phyloP scores from a whole-genome alignment of 371 early-diverging fungal genomes.

The Lichtheimia hyalospora region DNA sequence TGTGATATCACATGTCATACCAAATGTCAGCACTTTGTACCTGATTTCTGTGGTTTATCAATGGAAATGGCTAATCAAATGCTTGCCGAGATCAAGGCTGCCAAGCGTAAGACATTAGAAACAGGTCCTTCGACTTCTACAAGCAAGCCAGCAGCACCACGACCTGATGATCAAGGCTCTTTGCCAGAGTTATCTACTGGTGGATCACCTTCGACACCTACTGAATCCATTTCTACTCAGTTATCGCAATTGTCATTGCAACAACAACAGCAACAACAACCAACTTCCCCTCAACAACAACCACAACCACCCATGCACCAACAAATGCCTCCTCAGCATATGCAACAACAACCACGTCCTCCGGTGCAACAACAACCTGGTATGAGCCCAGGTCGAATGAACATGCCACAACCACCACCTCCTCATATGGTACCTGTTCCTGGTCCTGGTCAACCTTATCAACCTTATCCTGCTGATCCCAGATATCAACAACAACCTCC shows the following conservation, averaged over 20 bases:
- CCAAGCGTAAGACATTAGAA: constrained; percentile 44
- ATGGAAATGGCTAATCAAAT: constrained; percentile 86
- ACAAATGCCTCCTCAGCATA: too few species aligned
- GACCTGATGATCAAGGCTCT: constrained; percentile 8
- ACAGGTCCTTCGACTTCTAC: constrained; percentile 12
- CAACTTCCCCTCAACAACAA: not conserved
- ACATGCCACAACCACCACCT: constrained; percentile 19
- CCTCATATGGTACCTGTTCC: constrained; percentile 11
- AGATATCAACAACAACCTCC: constrained; percentile 17
- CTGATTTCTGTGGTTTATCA: constrained; percentile 93
- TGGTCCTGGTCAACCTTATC: constrained; percentile 23
- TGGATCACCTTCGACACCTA: not conserved
- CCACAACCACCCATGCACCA: too few species aligned
- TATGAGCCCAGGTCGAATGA: constrained; percentile 7
- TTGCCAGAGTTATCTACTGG: constrained; percentile 13
- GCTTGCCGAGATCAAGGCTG: constrained; percentile 75
- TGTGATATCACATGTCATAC: constrained; percentile 87
- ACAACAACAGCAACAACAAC: not conserved
- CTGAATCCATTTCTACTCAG: not conserved
- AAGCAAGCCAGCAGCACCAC: constrained; percentile 5
- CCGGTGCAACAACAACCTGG: not conserved
- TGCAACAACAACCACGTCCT: too few species aligned
- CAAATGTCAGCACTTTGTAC: constrained; percentile 87
- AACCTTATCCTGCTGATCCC: constrained; percentile 1
- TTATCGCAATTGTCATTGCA: not conserved